Evolutionary conservation across 495 filamentous ascomycete species (phyloP), one percentile per base, ranked within the genome.

Genomic region (Tricharina praecox): DNA sequence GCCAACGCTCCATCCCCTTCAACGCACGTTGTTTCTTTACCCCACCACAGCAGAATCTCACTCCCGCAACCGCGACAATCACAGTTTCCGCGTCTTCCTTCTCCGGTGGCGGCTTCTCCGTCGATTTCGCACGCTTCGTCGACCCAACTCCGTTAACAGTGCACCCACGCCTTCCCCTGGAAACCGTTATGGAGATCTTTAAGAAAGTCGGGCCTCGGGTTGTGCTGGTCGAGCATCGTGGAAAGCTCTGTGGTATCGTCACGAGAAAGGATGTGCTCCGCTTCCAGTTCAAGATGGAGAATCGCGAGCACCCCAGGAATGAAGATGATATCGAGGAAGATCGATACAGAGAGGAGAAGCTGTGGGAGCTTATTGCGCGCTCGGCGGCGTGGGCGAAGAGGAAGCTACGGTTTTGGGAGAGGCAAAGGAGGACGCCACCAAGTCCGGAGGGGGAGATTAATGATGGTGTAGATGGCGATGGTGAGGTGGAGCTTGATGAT

Each of bases 121-220:
- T 96, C 20, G 85, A 96, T 62, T 87, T 97, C 56, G 79, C 76
- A 53, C 77, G 78, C 24, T 95, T 87, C 59, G 80, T 93, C 32
- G 86, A 97, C 62, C 73, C 84, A 37, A 93, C 87, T 0, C 90
- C 92, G 3, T 70, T 96, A 3, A 80, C 86, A 1, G 86, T 86
- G 4, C 92, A 97, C 59, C 90, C 90, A 0, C 79, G 85, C 1
- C 75, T 95, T 4, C 83, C 88, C 0, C 74, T 97, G 0, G 90
- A 97, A 64, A 97, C 90, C 0, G 90, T 94, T 36, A 95, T 96
- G 85, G 90, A 97, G 62, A 75, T 96, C 36, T 97, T 97, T 70
- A 88, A 90, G 60, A 97, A 97, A 68, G 87, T 97, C 64, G 90
- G 92, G 0, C 90, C 90, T 2, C 77, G 92, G 1, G 85, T 94